Evolutionary conservation across 2,329 filamentous ascomycete genomes (phyloP).

Genomic region (Cladosporium sp.): DNA sequence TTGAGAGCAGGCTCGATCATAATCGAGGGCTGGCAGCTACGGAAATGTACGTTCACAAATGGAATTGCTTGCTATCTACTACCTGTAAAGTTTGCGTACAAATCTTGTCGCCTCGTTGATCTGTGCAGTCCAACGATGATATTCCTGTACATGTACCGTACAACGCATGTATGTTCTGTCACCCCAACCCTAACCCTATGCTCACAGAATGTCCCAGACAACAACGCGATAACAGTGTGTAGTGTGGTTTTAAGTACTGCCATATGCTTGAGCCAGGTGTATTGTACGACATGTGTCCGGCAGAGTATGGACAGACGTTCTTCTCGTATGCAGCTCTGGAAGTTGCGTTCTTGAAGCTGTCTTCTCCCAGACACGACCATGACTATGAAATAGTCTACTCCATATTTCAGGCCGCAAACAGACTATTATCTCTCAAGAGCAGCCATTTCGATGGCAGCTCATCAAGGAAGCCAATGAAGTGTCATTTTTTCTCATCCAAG

Average conservation of each 20-base stretch:
- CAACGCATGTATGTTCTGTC: too few relatives aligned
- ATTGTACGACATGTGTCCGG: neutral
- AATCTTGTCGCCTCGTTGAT: neutral
- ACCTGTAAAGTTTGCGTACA: neutral
- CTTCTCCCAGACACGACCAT: too few relatives aligned
- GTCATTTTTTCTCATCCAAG: too few relatives aligned
- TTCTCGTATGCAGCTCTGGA: neutral
- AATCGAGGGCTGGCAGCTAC: neutral
- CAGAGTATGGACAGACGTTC: neutral
- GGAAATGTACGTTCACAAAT: neutral
- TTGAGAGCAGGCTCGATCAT: neutral
- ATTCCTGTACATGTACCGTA: too few relatives aligned
- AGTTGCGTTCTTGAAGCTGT: too few relatives aligned
- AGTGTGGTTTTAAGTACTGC: neutral
- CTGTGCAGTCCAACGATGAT: too few relatives aligned
- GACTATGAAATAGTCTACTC: too few relatives aligned
- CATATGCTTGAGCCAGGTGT: neutral
- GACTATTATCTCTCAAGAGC: too few relatives aligned
- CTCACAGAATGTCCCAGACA: neutral
- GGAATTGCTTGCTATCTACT: neutral
- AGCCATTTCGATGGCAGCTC: too few relatives aligned
- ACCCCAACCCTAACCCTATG: neutral
- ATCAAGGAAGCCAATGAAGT: too few relatives aligned
- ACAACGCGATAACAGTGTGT: neutral
- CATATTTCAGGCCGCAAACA: too few relatives aligned